Conservation (phyloP, 305 asterid genomes). For the Withania somnifera region DNA sequence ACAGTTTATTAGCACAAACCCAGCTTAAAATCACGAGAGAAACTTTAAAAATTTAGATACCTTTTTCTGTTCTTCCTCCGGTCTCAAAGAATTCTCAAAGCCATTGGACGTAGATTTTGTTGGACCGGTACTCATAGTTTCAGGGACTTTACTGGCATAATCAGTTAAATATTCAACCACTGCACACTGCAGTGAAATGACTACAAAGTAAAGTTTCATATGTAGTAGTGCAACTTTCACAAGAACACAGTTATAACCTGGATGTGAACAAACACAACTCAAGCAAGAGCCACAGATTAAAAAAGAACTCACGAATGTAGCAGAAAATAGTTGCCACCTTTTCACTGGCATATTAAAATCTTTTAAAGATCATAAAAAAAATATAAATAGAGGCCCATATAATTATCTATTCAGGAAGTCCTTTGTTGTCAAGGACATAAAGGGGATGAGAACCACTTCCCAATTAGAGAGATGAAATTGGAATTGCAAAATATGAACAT, state of each 20-base stretch:
- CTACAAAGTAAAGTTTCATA: not conserved
- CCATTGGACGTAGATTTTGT: slow-evolving; percentile 27
- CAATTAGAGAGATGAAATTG: not conserved
- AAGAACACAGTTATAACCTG: not conserved
- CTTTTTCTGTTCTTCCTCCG: slow-evolving; percentile 48
- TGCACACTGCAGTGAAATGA: not conserved
- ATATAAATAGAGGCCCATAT: not conserved
- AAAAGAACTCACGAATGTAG: not conserved
- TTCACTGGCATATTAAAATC: not conserved
- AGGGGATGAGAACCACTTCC: not conserved
- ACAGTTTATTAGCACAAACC: not conserved
- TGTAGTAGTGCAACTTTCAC: not conserved
- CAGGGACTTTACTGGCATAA: not conserved
- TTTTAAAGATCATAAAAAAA: not conserved
- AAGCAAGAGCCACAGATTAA: not conserved
- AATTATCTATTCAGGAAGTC: not conserved
- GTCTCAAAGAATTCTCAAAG: slow-evolving; percentile 30
- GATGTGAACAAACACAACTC: not conserved
- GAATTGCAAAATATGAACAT: not conserved
- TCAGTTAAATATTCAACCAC: not conserved
- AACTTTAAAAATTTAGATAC: slow-evolving; percentile 19
- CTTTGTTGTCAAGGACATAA: not conserved
- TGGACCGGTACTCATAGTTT: slow-evolving; percentile 35
- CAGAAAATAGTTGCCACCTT: not conserved
- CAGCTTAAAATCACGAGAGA: not conserved